Base-by-base conservation (phyloP, 768 basidiomycete species). In the Termitomyces bulborhizus region DNA sequence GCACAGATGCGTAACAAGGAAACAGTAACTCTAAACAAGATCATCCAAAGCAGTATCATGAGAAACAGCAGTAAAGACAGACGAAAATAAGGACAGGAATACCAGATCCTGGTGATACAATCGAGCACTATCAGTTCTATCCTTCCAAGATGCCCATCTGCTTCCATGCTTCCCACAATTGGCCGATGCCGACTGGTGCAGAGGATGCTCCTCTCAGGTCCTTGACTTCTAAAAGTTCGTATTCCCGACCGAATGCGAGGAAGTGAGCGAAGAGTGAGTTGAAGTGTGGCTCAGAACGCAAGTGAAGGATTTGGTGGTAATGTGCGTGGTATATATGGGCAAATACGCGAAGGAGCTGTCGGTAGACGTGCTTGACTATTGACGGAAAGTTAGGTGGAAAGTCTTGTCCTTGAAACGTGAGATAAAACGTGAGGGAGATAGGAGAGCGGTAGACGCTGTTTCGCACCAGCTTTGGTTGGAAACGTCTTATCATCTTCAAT, bases 261-360 rank as follows among this genome's bases (percentile, higher is more conserved):
- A 97, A 98, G 71, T 99, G 97, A 0, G 97, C 97, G 68, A 99
- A 99, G 36, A 99, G 82, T 5, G 93, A 96, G 70, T 96, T 96
- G 73, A 96, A 95, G 68, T 97, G 95, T 0, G 90, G 90, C 69
- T 98, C 97, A 13, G 90, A 86, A 52, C 92, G 91, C 34, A 99
- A 82, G 67, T 99, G 97, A 32, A 99, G 83, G 64, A 98, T 87
- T 63, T 89, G 86, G 11, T 80, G 76, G 69, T 94, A 99, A 66
- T 99, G 97, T 7, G 92, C 88, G 68, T 99, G 91, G 72, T 98
- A 99, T 66, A 98, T 85, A 73, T 99, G 97, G 3, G 97, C 96
- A 68, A 98, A 98, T 53, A 98, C 93, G 47, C 96, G 88, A 46
- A 98, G 84, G 29, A 99, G 89, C 65, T 98, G 96, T 27, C 93